Percentiles rank a stretch among this genome's conserved stretches.
Evolutionary conservation across 208 protist genomes (phyloP).

Genomic region (Leishmania major): DNA sequence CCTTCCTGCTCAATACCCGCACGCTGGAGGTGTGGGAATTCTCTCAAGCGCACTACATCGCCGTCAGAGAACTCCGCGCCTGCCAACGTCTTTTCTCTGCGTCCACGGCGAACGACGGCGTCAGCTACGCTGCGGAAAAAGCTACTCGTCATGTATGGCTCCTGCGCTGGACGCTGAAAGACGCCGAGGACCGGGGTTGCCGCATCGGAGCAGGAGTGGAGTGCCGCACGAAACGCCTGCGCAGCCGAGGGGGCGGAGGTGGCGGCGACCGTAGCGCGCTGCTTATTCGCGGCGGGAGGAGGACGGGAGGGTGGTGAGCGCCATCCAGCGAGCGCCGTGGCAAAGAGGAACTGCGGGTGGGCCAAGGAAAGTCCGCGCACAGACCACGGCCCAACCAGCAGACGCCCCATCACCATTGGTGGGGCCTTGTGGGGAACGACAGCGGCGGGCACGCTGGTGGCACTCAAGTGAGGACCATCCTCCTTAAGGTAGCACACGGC

Average conservation of each 20-base stretch:
- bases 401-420: background rate
- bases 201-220: background rate
- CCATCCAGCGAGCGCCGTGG: constrained; percentile 7
- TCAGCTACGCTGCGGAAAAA: constrained; percentile 12
- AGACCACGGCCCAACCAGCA: constrained; percentile 24
- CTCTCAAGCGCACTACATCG: background rate
- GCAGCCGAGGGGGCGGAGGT: constrained; percentile 4
- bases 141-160: constrained; percentile 19
- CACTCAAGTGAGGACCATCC: background rate
- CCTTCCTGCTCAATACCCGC: background rate
- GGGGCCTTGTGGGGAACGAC: background rate
- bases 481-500: constrained; percentile 20
- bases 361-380: constrained; percentile 25
- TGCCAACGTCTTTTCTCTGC: background rate
- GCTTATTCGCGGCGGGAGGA: background rate
- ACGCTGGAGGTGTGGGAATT: background rate
- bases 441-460: background rate
- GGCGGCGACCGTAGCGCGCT: background rate
- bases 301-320: no score
- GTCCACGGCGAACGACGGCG: background rate
- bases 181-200: constrained; percentile 16
- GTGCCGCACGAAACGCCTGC: constrained; percentile 7
- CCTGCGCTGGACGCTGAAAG: constrained; percentile 27
- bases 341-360: constrained; percentile 24
- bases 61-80: background rate